Conservation (phyloP, 345 rosid species). For the Pugionium dolabratum region DNA sequence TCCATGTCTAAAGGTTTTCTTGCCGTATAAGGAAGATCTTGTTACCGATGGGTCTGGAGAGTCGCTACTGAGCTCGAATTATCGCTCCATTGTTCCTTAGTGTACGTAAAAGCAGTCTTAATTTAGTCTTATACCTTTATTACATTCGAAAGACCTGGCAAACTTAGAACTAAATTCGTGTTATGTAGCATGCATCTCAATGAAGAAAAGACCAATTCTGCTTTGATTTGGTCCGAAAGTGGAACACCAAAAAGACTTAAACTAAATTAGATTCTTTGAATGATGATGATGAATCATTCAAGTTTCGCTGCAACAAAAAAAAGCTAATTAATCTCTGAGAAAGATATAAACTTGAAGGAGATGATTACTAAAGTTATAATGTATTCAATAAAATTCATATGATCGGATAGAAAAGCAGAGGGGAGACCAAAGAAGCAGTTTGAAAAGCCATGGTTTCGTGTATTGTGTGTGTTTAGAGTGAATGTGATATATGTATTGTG, state of each 20-base stretch:
- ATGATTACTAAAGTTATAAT: no score
- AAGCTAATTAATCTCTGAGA: slow-evolving; percentile 10
- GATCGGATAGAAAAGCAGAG: slow-evolving; percentile 58
- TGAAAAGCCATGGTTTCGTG: slow-evolving; percentile 47
- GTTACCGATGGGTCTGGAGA: slow-evolving; percentile 31
- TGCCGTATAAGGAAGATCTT: no score
- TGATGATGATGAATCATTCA: slow-evolving; percentile 43
- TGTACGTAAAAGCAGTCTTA: not conserved
- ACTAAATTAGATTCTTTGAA: slow-evolving; percentile 55
- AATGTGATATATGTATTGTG: slow-evolving; percentile 23
- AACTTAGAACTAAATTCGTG: not conserved
- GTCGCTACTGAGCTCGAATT: slow-evolving; percentile 64
- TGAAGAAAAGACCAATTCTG: slow-evolving; percentile 57
- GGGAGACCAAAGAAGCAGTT: slow-evolving; percentile 69
- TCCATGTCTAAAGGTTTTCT: no score
- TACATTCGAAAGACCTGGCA: not conserved
- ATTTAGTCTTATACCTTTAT: not conserved
- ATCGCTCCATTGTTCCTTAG: slow-evolving; percentile 47
- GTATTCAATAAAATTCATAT: slow-evolving; percentile 47
- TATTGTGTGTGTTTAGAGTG: not conserved
- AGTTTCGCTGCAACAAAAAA: slow-evolving; percentile 55
- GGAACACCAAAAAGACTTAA: no score
- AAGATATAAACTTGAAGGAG: no score
- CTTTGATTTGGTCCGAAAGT: no score
- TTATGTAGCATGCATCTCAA: slow-evolving; percentile 60